phyloP scores from a whole-genome alignment of 208 protist species.

The Trichomonas gallinae region DNA sequence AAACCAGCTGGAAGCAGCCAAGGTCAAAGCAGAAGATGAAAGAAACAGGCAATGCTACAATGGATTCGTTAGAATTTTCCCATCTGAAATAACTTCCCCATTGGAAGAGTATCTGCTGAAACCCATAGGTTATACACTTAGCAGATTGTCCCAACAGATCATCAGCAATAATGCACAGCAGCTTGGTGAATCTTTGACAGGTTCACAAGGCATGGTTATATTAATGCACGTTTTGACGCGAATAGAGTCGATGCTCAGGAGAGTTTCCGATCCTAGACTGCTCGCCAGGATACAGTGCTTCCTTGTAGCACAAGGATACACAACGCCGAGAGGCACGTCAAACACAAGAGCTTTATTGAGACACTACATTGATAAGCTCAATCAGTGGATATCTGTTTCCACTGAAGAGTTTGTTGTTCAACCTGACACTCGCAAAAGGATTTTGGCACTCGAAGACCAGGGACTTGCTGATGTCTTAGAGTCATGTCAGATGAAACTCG shows the following conservation, averaged over 20 bases:
- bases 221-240: neutral
- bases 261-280: neutral
- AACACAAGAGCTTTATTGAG: neutral
- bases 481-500: neutral
- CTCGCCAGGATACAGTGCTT: neutral
- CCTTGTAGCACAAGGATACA: neutral
- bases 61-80: constrained; percentile 16
- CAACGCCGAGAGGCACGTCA: neutral
- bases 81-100: neutral
- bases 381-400: neutral
- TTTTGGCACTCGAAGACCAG: neutral
- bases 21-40: neutral
- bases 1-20: neutral
- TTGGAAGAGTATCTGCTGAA: neutral
- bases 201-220: neutral
- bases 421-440: neutral
- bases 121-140: neutral
- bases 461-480: neutral
- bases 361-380: neutral
- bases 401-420: neutral
- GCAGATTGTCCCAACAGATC: neutral
- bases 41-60: neutral
- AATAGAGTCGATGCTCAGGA: neutral
- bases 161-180: neutral
- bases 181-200: neutral